Conservation (phyloP, 2,329 filamentous ascomycete genomes). For the Aureobasidium sp. region DNA sequence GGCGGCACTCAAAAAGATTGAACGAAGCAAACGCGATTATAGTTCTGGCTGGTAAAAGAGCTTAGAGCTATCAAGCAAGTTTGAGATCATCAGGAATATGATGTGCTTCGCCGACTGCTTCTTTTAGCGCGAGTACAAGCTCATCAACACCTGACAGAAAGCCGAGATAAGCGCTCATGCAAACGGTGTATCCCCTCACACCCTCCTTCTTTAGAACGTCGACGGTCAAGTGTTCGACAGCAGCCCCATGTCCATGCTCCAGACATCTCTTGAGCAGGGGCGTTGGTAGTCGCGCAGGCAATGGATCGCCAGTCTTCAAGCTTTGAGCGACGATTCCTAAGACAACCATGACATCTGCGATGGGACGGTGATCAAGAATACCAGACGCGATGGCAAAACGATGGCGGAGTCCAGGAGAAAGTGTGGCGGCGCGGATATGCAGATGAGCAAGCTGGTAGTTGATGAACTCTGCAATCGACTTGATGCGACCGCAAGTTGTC, state of each 20-base stretch:
- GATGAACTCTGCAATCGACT: slow-evolving; percentile 26
- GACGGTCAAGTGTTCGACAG: slow-evolving; percentile 1
- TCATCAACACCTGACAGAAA: slow-evolving; percentile 12
- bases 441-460: slow-evolving; percentile 30
- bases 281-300: slow-evolving; percentile 41
- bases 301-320: slow-evolving; percentile 38
- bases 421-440: slow-evolving; percentile 25
- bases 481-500: slow-evolving; percentile 25
- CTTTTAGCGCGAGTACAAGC: slow-evolving; percentile 10
- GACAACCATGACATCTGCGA: slow-evolving; percentile 45
- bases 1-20: too few relatives aligned
- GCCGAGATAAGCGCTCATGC: slow-evolving; percentile 11
- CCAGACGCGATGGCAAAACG: slow-evolving; percentile 33
- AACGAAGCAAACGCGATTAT: neutral
- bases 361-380: slow-evolving; percentile 34
- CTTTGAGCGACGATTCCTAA: slow-evolving; percentile 39
- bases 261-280: slow-evolving; percentile 31
- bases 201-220: slow-evolving; percentile 8
- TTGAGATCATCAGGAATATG: slow-evolving; percentile 13
- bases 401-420: slow-evolving; percentile 33
- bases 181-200: slow-evolving; percentile 8
- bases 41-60: neutral
- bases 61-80: neutral
- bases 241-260: slow-evolving; percentile 9
- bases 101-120: slow-evolving; percentile 9